Evolutionary conservation across 768 basidiomycete genomes (phyloP).

Genomic region (Phaffia tasmanica): DNA sequence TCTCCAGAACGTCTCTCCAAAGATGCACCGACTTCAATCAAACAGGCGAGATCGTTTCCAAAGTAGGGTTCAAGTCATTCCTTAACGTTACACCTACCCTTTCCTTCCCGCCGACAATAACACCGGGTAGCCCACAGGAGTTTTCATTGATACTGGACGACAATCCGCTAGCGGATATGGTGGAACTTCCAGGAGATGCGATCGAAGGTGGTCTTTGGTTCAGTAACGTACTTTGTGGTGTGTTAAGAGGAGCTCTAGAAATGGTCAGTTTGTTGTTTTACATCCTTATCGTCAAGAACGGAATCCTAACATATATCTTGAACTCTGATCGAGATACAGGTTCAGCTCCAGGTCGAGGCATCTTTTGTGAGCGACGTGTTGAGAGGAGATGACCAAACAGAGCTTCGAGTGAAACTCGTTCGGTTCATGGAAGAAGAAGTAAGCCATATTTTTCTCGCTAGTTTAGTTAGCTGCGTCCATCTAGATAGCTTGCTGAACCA

Average conservation of each 20-base stretch:
- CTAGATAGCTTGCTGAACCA: too few species aligned
- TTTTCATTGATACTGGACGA: constrained; percentile 86
- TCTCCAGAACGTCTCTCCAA: constrained; percentile 83
- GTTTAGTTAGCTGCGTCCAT: too few species aligned
- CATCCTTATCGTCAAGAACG: neutral
- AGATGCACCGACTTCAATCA: constrained; percentile 86
- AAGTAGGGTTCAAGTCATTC: constrained; percentile 98
- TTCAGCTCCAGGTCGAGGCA: constrained; percentile 89
- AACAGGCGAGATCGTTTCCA: constrained; percentile 82
- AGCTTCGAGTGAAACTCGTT: constrained; percentile 77
- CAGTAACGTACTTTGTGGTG: constrained; percentile 90
- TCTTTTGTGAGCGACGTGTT: constrained; percentile 81
- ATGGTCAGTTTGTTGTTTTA: constrained; percentile 54
- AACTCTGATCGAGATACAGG: constrained; percentile 43
- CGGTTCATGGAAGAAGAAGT: constrained; percentile 95
- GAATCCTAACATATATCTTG: neutral
- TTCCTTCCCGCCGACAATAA: constrained; percentile 47
- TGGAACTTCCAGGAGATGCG: constrained; percentile 86
- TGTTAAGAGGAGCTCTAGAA: constrained; percentile 81
- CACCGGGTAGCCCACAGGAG: constrained; percentile 30
- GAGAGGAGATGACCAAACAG: constrained; percentile 85
- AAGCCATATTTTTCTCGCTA: constrained; percentile 38
- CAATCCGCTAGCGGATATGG: constrained; percentile 93
- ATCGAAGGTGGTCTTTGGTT: constrained; percentile 91
- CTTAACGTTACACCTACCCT: constrained; percentile 80